Evolutionary conservation across 176 grass and related monocot species (phyloP).

Genomic region (Tillandsia fasciculata): DNA sequence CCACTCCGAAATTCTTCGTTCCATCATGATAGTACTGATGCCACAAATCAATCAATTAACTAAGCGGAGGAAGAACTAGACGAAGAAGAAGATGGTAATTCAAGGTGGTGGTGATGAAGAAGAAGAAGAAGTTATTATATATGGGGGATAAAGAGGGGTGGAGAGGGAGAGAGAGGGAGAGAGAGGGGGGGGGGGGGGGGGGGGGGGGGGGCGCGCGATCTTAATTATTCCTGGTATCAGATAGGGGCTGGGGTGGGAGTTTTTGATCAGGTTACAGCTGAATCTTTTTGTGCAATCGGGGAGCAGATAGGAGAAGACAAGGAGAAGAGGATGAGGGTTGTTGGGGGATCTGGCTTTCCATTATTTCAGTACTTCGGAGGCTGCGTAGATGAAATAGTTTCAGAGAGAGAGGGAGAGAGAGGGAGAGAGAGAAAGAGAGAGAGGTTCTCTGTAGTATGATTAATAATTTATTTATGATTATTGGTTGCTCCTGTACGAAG

Average conservation of each 20-base stretch:
- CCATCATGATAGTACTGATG: not conserved
- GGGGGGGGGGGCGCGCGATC: not conserved
- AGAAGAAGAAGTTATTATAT: constrained; percentile 15
- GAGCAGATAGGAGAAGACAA: not conserved
- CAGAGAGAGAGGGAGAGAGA: not conserved
- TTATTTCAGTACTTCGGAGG: not conserved
- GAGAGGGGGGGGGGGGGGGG: not conserved
- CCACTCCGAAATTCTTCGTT: not conserved
- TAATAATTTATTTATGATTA: too few species aligned
- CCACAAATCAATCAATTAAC: not conserved
- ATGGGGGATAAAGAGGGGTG: constrained; percentile 8
- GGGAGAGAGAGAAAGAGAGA: not conserved
- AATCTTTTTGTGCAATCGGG: constrained; percentile 3
- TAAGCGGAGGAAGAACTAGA: not conserved
- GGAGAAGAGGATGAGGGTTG: not conserved
- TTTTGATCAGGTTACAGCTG: not conserved
- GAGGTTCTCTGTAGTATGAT: not conserved
- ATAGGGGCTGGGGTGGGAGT: not conserved
- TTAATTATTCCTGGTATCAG: too few species aligned
- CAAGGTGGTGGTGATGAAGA: constrained; percentile 11
- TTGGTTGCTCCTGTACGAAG: too few species aligned
- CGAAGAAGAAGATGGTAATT: not conserved
- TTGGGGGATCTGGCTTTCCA: constrained; percentile 3
- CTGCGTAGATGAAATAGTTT: not conserved
- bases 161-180: constrained; percentile 18